A percentile compares a stretch with the other conserved stretches of the same genome.
Evolutionary conservation across 345 rosid species (phyloP).

Genomic region (Arabis alpina): DNA sequence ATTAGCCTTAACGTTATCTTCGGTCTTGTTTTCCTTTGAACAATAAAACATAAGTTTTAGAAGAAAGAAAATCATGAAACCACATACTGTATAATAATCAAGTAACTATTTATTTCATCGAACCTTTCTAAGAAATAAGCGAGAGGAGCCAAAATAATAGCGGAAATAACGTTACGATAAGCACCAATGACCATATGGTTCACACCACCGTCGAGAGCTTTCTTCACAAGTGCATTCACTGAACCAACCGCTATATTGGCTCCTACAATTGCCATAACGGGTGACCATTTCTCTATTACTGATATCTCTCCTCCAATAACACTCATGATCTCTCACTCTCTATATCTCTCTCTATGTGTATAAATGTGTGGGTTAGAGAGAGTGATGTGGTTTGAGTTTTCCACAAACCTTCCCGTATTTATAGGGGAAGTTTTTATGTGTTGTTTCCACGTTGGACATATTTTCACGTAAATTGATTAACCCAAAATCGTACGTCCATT

Average conservation of each 20-base stretch:
- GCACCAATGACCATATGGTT: conserved; percentile 66
- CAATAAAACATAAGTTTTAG: conserved; percentile 5
- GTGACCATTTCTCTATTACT: conserved; percentile 49
- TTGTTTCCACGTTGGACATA: conserved; percentile 22
- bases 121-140: conserved; percentile 75
- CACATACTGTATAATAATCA: not conserved
- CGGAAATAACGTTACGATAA: conserved; percentile 66
- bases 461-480: conserved; percentile 23
- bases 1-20: conserved; percentile 46
- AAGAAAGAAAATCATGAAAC: too few species aligned
- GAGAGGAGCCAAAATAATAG: conserved; percentile 63
- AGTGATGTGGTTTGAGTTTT: conserved; percentile 8
- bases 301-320: conserved; percentile 2
- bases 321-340: conserved; percentile 13
- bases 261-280: conserved; percentile 54
- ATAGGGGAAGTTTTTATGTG: conserved; percentile 25
- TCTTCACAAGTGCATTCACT: conserved; percentile 68
- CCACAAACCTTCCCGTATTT: conserved; percentile 22
- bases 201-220: conserved; percentile 61
- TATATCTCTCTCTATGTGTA: conserved; percentile 1
- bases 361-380: not conserved
- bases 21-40: conserved; percentile 49
- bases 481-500: not conserved
- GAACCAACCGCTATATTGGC: conserved; percentile 59
- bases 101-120: not conserved